Conservation (phyloP, 2,329 filamentous ascomycete genomes). For the Ophiostoma angusticollis region DNA sequence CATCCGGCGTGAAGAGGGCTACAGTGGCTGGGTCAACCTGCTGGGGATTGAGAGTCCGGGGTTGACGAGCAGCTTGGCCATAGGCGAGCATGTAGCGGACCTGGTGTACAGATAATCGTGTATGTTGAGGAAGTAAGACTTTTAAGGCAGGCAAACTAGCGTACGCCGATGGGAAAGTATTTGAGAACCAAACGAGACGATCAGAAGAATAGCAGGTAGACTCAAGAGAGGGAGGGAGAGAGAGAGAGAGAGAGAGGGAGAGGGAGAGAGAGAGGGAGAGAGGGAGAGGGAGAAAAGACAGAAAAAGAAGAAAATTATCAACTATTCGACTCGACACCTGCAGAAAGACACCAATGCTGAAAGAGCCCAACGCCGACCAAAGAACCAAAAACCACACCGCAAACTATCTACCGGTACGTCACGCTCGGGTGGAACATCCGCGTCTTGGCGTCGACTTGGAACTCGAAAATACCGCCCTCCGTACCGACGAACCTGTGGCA, state of each 20-base stretch:
- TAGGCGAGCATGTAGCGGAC: constrained; percentile 59
- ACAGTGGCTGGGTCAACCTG: constrained; percentile 73
- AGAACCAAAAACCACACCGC: not conserved
- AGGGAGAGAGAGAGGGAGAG: not conserved
- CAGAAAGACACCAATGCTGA: not conserved
- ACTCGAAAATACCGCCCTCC: constrained; percentile 65
- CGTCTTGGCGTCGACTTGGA: constrained; percentile 49
- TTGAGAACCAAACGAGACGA: too few relatives aligned
- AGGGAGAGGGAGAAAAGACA: not conserved
- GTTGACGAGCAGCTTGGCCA: constrained; percentile 73
- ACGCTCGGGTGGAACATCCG: constrained; percentile 48
- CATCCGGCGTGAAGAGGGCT: constrained; percentile 64
- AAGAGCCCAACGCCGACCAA: not conserved
- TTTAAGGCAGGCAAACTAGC: too few relatives aligned
- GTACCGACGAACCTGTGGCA: constrained; percentile 44
- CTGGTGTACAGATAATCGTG: constrained; percentile 28
- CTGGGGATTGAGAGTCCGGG: constrained; percentile 90
- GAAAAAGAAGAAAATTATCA: not conserved
- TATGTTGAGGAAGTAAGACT: not conserved
- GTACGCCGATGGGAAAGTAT: too few relatives aligned
- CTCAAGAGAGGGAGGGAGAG: not conserved
- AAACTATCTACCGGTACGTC: constrained; percentile 31
- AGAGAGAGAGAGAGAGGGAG: not conserved
- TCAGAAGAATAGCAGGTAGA: not conserved
- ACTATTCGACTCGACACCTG: too few relatives aligned